phyloP scores from a whole-genome alignment of 352 stramenopile genomes.

The Pythium aristosporum region DNA sequence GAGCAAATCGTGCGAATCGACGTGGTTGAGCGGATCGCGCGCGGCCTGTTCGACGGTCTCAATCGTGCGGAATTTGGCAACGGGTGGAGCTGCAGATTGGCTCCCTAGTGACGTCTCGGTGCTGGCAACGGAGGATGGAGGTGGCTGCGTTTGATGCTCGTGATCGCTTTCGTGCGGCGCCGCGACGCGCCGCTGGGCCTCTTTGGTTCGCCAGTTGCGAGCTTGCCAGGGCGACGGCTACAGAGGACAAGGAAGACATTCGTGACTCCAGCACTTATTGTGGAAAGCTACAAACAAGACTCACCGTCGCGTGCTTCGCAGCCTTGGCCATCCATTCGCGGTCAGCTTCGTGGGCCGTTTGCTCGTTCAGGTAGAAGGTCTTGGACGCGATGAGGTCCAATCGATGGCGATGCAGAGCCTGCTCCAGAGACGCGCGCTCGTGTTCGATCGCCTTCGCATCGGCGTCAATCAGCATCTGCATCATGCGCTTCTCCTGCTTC shows the following conservation, averaged over 20 bases:
- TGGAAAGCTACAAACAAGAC: not conserved
- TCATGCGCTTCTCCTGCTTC: conserved; percentile 67
- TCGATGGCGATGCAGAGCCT: conserved; percentile 56
- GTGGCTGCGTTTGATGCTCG: not conserved
- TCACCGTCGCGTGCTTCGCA: conserved; percentile 22
- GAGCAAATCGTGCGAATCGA: conserved; percentile 76
- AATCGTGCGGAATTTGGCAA: conserved; percentile 34
- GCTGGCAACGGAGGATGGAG: not conserved
- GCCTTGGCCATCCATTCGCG: conserved; percentile 25
- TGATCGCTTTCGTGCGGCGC: not conserved
- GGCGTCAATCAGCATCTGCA: conserved; percentile 65
- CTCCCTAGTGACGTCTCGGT: not conserved
- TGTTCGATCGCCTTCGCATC: conserved; percentile 69
- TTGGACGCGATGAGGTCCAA: conserved; percentile 45
- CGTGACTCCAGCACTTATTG: not conserved
- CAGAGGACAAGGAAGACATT: not conserved
- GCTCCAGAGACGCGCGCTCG: conserved; percentile 53
- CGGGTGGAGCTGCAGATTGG: not conserved
- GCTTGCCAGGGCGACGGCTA: conserved; percentile 69
- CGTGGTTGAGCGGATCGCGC: conserved; percentile 39
- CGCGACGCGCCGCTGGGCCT: conserved; percentile 17
- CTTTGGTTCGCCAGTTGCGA: conserved; percentile 58
- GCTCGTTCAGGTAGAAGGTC: conserved; percentile 23
- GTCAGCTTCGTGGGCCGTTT: conserved; percentile 19
- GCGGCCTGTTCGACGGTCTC: conserved; percentile 64